These are phyloP conservation scores for Cyberlindnera japonica DNA, from an alignment of 805 yeast species.

Conservation along the genomic window DNA sequence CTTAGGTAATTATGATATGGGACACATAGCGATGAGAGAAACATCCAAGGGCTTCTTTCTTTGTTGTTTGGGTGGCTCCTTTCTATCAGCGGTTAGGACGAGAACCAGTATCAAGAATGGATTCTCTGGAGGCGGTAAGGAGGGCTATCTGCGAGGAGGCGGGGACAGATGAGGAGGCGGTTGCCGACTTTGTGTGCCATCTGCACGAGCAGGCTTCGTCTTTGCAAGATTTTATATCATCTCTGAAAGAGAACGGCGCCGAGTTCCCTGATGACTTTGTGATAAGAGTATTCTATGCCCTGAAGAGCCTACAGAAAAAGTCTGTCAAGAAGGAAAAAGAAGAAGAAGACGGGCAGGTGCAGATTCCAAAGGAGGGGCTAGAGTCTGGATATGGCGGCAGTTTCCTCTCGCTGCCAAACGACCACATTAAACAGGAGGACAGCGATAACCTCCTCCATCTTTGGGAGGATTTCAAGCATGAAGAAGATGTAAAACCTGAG, in stretches of 20 bases:
- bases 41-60: too few species aligned
- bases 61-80: not conserved
- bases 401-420: conserved; percentile 22
- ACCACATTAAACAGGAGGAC: conserved; percentile 21
- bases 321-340: conserved; percentile 8
- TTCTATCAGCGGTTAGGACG: not conserved
- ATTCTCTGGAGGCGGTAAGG: conserved; percentile 9
- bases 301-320: conserved; percentile 11
- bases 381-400: conserved; percentile 20
- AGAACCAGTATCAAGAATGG: conserved; percentile 1
- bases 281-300: conserved; percentile 14
- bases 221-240: conserved; percentile 33
- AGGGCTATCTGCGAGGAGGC: conserved; percentile 22
- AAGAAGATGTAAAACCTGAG: conserved; percentile 14
- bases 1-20: too few species aligned
- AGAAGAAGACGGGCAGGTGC: not conserved
- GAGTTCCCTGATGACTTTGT: conserved; percentile 32
- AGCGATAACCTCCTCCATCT: conserved; percentile 1
- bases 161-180: conserved; percentile 39
- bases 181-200: conserved; percentile 45
- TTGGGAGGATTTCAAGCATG: conserved; percentile 25
- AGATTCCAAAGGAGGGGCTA: too few species aligned
- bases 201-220: conserved; percentile 33
- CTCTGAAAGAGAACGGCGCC: conserved; percentile 42
- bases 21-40: too few species aligned